These are phyloP conservation scores for Puccinia horiana DNA, from an alignment of 1,284 basidiomycete species.

Conservation along the genomic window DNA sequence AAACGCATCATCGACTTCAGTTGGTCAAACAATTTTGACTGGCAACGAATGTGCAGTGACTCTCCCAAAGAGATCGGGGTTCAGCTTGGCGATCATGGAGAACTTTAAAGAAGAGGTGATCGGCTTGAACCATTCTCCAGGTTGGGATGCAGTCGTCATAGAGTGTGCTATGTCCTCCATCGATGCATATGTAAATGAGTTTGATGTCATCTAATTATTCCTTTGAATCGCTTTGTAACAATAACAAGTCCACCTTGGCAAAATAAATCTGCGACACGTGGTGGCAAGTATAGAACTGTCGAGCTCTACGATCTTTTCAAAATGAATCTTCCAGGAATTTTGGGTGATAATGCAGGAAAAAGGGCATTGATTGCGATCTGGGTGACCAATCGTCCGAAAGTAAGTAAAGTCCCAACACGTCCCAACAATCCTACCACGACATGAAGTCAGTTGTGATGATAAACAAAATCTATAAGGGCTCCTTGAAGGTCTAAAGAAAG, in stretches of 20 bases:
- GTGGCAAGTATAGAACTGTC: slow-evolving; percentile 38
- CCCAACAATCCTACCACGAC: neutral
- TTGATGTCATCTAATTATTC: no score
- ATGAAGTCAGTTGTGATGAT: neutral
- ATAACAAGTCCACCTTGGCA: slow-evolving; percentile 44
- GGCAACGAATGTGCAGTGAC: neutral
- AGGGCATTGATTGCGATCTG: slow-evolving; percentile 42
- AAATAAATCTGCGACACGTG: slow-evolving; percentile 47
- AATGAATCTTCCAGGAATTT: slow-evolving; percentile 23
- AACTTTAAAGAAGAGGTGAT: slow-evolving; percentile 23
- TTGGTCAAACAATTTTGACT: neutral
- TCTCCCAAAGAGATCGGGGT: slow-evolving; percentile 40
- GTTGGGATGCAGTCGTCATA: slow-evolving; percentile 47
- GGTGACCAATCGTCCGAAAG: slow-evolving; percentile 50
- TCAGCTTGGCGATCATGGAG: slow-evolving; percentile 36
- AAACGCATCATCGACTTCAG: slow-evolving; percentile 21
- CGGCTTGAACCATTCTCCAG: slow-evolving; percentile 21
- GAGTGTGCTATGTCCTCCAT: slow-evolving; percentile 22
- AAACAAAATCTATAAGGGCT: neutral
- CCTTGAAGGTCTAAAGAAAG: neutral
- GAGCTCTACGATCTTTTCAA: slow-evolving; percentile 50
- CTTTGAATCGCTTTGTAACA: neutral
- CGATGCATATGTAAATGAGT: no score
- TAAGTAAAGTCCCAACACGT: neutral
- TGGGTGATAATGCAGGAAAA: slow-evolving; percentile 36